Evolutionary conservation across 2,329 filamentous ascomycete species (phyloP).

Genomic region (Ophiostoma ulmi): DNA sequence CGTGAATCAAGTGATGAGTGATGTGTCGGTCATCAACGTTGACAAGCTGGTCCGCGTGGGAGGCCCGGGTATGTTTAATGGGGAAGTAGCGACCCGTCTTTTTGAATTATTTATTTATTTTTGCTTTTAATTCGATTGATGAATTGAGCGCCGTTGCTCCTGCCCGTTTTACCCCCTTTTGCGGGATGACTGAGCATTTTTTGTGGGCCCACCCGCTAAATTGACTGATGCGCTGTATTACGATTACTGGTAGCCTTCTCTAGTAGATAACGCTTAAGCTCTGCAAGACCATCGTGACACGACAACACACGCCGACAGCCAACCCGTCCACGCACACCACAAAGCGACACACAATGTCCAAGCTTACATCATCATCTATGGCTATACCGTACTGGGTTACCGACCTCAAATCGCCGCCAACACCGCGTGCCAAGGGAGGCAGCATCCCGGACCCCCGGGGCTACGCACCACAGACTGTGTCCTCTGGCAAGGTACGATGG

Average conservation of each 20-base stretch:
- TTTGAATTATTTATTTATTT: neutral
- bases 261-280: neutral
- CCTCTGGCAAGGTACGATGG: conserved; percentile 50
- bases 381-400: conserved; percentile 71
- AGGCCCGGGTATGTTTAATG: neutral
- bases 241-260: too few species aligned
- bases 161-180: neutral
- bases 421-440: conserved; percentile 58
- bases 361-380: conserved; percentile 25
- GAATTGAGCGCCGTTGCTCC: neutral
- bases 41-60: neutral
- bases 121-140: neutral
- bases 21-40: neutral
- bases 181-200: neutral
- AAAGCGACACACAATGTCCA: conserved; percentile 29
- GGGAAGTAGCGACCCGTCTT: neutral
- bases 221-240: neutral
- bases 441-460: conserved; percentile 81
- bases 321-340: neutral
- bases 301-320: neutral
- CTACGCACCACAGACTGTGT: conserved; percentile 54
- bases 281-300: neutral
- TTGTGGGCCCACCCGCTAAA: neutral
- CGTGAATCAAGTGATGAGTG: neutral
- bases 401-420: conserved; percentile 67